phyloP scores from a whole-genome alignment of 192 early-diverging fungal species.

The Backusella macrospora region DNA sequence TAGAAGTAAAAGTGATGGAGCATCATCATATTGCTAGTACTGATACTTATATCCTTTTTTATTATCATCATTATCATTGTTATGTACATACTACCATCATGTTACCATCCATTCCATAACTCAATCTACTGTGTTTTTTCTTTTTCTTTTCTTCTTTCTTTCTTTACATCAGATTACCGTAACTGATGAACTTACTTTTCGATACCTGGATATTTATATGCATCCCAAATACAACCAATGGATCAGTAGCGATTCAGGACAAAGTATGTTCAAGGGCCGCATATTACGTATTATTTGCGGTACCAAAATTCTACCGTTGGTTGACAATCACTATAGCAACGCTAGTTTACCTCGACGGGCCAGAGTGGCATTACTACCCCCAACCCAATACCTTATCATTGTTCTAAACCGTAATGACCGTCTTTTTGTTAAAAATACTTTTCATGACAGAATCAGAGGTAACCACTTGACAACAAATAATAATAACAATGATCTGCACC shows the following conservation, averaged over 20 bases:
- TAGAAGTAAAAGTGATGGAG: neutral
- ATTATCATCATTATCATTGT: neutral
- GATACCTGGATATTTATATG: conserved; percentile 21
- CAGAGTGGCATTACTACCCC: conserved; percentile 8
- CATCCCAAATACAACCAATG: conserved; percentile 26
- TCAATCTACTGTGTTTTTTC: too few relatives aligned
- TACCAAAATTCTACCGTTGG: neutral
- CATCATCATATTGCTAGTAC: neutral
- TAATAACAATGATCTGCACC: neutral
- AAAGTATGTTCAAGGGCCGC: neutral
- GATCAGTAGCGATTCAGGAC: neutral
- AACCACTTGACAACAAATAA: neutral
- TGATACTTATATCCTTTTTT: conserved; percentile 34
- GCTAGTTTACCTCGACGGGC: neutral
- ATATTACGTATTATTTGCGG: conserved; percentile 8
- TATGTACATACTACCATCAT: neutral
- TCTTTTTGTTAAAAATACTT: conserved; percentile 21
- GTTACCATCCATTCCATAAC: neutral
- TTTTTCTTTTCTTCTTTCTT: neutral
- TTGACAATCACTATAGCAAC: neutral
- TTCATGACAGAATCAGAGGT: neutral
- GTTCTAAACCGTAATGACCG: conserved; percentile 6
- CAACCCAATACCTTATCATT: conserved; percentile 23
- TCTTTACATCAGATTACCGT: conserved; percentile 21
- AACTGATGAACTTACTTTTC: neutral